Evolutionary conservation across 495 filamentous ascomycete genomes (phyloP), one percentile per base, ranked within the genome.

Genomic region (Aspergillus coremiiformis): DNA sequence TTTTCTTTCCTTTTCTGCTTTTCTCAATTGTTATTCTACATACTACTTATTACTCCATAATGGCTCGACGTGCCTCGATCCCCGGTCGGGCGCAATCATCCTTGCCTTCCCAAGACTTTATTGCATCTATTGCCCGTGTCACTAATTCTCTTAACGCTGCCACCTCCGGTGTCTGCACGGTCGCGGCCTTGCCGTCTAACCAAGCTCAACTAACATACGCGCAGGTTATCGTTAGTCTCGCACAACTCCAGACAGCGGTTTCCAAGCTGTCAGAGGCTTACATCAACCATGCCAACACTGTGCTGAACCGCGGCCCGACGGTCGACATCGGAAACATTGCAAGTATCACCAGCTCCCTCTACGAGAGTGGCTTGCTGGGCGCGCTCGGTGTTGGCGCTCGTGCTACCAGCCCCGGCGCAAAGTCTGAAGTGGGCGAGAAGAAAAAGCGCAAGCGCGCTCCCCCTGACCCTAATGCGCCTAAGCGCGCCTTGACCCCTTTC

Each of bases 401-500:
- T 42, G 63, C 69, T 10, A 64, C 67, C 8, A 70, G 60, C 60
- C 66, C 70, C 44, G 72, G 65, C 1, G 63, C 55, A 39, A 65
- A 62, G 47, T 67, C 74, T 5, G 78, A 78, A 10, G 77, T 80
- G 47, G 81, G 80, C 71, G 71, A 73, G 47, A 89, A 85, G 76
- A 87, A 87, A 75, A 87, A 89, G 65, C 87, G 88, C 75, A 93
- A 91, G 81, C 84, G 87, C 53, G 82, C 79, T 14, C 69, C 72
- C 37, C 86, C 84, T 57, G 94, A 98, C 66, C 92, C 92, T 52
- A 94, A 95, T 65, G 89, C 90, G 11, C 93, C 93, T 45, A 96
- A 96, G 78, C 81, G 90, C 15, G 89, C 93, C 19, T 66, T 96
- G 55, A 96, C 93, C 15, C 90, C 93, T 0, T 96, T 90, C 71